Conservation (phyloP, 768 basidiomycete genomes). For the Pisolithus orientalis region DNA sequence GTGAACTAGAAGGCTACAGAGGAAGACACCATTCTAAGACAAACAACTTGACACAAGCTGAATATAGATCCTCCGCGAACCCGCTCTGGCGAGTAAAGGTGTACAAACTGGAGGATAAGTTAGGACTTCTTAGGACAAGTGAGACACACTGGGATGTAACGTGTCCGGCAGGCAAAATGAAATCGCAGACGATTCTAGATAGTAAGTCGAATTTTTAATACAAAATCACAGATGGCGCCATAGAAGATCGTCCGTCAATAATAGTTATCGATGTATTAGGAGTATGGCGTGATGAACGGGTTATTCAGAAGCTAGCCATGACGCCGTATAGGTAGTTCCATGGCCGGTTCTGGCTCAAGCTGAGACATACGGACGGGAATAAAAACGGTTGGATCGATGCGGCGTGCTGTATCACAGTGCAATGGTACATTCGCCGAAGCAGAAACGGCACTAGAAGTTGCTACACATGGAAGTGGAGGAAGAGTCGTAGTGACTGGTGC, state of each 20-base stretch:
- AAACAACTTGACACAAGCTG: too few species aligned
- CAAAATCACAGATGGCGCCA: too few species aligned
- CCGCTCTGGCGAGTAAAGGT: too few species aligned
- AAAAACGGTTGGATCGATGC: constrained; percentile 13
- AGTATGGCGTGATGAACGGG: background rate
- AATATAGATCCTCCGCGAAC: too few species aligned
- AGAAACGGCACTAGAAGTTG: background rate
- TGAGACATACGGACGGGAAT: constrained; percentile 26
- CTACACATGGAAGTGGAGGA: background rate
- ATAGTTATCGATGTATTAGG: background rate
- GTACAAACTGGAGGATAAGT: too few species aligned
- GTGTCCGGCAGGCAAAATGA: too few species aligned
- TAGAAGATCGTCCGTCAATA: background rate
- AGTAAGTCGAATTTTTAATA: too few species aligned
- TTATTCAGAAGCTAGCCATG: background rate
- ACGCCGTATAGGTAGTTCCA: constrained; percentile 21
- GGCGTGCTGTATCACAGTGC: constrained; percentile 2
- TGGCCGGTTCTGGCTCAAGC: constrained; percentile 27
- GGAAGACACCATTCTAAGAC: too few species aligned
- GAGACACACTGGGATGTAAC: too few species aligned
- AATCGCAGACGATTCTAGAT: too few species aligned
- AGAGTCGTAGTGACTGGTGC: background rate
- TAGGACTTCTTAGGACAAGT: too few species aligned
- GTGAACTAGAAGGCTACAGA: too few species aligned
- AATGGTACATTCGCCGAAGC: background rate